Evolutionary conservation across 768 basidiomycete genomes (phyloP).

Genomic region (Galerina sulciceps): DNA sequence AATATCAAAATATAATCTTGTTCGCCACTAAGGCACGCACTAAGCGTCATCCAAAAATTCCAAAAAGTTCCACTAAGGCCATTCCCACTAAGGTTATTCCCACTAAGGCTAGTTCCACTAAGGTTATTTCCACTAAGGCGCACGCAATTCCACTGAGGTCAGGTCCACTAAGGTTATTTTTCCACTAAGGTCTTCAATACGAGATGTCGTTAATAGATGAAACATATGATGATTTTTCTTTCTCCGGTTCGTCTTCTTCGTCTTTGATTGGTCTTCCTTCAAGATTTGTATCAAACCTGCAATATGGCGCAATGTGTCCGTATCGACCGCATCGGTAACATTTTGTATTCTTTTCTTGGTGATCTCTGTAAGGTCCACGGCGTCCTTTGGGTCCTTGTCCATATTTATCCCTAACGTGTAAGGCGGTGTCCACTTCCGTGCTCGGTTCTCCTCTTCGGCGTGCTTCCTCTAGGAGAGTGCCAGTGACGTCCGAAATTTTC

Average conservation of each 20-base stretch:
- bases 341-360: not conserved
- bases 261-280: no score
- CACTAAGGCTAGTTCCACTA: no score
- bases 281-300: not conserved
- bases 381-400: not conserved
- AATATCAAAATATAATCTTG: no score
- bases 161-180: no score
- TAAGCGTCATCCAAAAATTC: no score
- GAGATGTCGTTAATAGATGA: not conserved
- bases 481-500: not conserved
- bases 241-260: not conserved
- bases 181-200: no score
- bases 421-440: slow-evolving; percentile 15
- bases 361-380: not conserved
- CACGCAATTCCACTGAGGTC: no score
- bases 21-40: no score
- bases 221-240: not conserved
- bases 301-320: not conserved
- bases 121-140: no score
- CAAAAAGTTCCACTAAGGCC: no score
- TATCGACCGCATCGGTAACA: not conserved
- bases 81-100: no score
- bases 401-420: not conserved
- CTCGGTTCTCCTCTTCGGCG: not conserved
- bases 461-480: not conserved